Conservation (phyloP, 768 basidiomycete genomes). For the Rhizopogon rudus region DNA sequence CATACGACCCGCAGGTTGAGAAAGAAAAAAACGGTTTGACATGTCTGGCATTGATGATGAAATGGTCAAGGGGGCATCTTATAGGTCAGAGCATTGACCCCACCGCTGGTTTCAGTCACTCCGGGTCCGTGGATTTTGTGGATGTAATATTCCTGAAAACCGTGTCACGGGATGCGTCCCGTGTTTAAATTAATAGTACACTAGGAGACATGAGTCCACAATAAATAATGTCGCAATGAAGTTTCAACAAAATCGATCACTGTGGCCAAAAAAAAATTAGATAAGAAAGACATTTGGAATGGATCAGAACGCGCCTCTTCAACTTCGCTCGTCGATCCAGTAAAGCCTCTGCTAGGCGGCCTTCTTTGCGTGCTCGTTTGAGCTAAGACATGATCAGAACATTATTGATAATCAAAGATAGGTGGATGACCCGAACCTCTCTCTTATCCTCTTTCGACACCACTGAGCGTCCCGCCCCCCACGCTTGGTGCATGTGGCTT, state of each 20-base stretch:
- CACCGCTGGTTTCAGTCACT: too few species aligned
- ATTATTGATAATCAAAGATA: slow-evolving; percentile 1
- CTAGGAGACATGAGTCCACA: not conserved
- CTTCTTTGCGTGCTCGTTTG: slow-evolving; percentile 74
- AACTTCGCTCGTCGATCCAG: slow-evolving; percentile 78
- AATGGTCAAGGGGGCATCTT: not conserved
- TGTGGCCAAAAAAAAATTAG: slow-evolving; percentile 13
- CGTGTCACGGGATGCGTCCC: not conserved
- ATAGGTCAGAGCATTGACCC: not conserved
- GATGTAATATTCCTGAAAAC: not conserved
- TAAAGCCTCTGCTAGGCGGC: slow-evolving; percentile 74
- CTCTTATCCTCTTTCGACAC: slow-evolving; percentile 67
- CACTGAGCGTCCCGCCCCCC: slow-evolving; percentile 77
- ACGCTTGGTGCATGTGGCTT: slow-evolving; percentile 73
- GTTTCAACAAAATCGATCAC: slow-evolving; percentile 42
- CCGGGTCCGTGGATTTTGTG: too few species aligned
- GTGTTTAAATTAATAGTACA: not conserved
- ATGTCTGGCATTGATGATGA: not conserved
- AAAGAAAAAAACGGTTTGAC: not conserved
- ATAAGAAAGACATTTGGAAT: not conserved
- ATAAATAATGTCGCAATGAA: slow-evolving; percentile 5
- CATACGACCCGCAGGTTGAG: not conserved
- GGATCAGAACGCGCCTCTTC: slow-evolving; percentile 55
- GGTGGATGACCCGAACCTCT: slow-evolving; percentile 43
- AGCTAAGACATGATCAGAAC: slow-evolving; percentile 40